Conservation (phyloP, 768 basidiomycete genomes). For the Tephrocybe sp. region DNA sequence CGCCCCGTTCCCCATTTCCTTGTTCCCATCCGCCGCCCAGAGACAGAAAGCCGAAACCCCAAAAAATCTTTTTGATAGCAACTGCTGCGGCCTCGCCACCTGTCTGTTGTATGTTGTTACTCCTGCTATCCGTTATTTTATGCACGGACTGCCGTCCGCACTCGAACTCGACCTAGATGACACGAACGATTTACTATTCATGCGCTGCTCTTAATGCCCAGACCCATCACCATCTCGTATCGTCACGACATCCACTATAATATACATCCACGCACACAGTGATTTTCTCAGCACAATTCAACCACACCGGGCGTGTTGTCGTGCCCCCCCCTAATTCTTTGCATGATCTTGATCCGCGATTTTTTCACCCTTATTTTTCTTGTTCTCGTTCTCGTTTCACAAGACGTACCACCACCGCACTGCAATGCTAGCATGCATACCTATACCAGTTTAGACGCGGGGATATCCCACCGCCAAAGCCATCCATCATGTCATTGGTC, state of each 20-base stretch:
- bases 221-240: constrained; percentile 45
- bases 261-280: too few species aligned
- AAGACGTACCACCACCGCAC: neutral
- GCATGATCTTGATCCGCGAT: constrained; percentile 7
- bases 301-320: constrained; percentile 17
- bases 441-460: constrained; percentile 19
- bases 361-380: neutral
- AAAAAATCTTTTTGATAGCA: constrained; percentile 21
- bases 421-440: constrained; percentile 2
- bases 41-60: constrained; percentile 30
- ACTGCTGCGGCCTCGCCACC: neutral
- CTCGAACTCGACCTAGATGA: constrained; percentile 35
- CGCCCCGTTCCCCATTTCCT: constrained; percentile 9
- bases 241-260: constrained; percentile 43
- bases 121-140: constrained; percentile 11
- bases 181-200: constrained; percentile 19
- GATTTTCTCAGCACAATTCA: constrained; percentile 25
- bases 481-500: neutral
- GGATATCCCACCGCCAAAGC: neutral
- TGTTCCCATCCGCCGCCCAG: constrained; percentile 17
- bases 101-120: neutral
- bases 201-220: constrained; percentile 63
- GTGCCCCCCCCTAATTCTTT: constrained; percentile 3
- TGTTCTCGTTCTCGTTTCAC: neutral
- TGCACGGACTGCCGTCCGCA: constrained; percentile 21